Evolutionary conservation across 1,284 basidiomycete species (phyloP).

Genomic region (Pseudozyma sp.): DNA sequence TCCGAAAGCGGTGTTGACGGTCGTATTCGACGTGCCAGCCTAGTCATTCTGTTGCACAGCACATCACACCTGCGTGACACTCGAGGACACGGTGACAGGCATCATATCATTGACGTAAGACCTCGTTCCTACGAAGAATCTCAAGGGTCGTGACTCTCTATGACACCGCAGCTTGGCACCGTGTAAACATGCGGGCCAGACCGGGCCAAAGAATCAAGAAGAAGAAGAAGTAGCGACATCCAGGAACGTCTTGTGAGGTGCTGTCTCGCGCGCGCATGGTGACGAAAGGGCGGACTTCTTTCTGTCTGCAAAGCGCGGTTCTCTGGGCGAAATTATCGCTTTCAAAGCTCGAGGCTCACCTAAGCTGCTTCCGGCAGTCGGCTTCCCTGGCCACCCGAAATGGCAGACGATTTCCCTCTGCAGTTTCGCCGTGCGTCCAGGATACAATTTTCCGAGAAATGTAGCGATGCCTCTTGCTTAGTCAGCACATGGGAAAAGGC

Average conservation of each 20-base stretch:
- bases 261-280: not conserved
- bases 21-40: not conserved
- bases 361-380: constrained; percentile 31
- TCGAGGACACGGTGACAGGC: no score
- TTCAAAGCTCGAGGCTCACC: constrained; percentile 6
- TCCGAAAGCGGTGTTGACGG: constrained; percentile 25
- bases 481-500: no score
- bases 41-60: no score
- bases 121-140: no score
- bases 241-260: not conserved
- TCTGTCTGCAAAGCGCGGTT: not conserved
- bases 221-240: constrained; percentile 2
- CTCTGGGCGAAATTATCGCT: not conserved
- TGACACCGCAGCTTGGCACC: no score
- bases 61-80: no score
- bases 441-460: no score
- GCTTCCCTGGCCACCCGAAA: constrained; percentile 28
- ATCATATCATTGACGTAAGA: no score
- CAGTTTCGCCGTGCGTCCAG: no score
- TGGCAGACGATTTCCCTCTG: no score
- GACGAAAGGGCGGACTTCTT: not conserved
- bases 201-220: constrained; percentile 13
- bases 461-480: no score
- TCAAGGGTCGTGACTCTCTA: no score
- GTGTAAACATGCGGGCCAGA: constrained; percentile 13